phyloP scores from a whole-genome alignment of 1,139 yeast species.

The Sugiyamaella xylanicola region DNA sequence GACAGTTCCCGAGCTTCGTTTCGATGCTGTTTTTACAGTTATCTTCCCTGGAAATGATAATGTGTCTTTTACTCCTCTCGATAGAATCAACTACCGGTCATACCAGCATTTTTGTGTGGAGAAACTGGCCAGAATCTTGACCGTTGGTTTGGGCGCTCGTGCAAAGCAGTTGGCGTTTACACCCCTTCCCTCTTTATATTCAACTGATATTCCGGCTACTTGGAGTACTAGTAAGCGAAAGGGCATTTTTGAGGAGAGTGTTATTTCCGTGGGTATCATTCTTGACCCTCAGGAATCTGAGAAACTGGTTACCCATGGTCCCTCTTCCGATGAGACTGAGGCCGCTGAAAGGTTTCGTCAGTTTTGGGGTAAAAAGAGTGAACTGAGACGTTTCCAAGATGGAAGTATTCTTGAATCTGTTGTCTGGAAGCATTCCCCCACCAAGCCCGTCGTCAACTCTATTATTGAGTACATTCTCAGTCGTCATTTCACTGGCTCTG shows the following conservation, averaged over 20 bases:
- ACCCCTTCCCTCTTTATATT: slow-evolving; percentile 38
- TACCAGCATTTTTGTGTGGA: slow-evolving; percentile 63
- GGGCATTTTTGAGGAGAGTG: slow-evolving; percentile 44
- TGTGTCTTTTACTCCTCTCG: slow-evolving; percentile 49
- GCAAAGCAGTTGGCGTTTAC: slow-evolving; percentile 45
- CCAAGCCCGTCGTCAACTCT: slow-evolving; percentile 63
- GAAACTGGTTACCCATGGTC: slow-evolving; percentile 84
- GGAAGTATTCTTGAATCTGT: slow-evolving; percentile 89
- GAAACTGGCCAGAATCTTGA: slow-evolving; percentile 60
- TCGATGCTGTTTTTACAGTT: slow-evolving; percentile 62
- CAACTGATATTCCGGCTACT: slow-evolving; percentile 22
- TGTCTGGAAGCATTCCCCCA: slow-evolving; percentile 67
- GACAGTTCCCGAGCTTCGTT: slow-evolving; percentile 57
- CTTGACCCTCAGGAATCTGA: slow-evolving; percentile 78
- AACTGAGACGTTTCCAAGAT: slow-evolving; percentile 81
- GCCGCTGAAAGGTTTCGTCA: slow-evolving; percentile 67
- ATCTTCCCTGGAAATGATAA: slow-evolving; percentile 33
- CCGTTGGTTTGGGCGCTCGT: slow-evolving; percentile 70
- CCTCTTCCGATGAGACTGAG: slow-evolving; percentile 64
- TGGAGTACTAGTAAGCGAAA: slow-evolving; percentile 62
- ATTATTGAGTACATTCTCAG: slow-evolving; percentile 66
- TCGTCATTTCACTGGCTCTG: slow-evolving; percentile 52
- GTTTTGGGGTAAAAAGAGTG: slow-evolving; percentile 89
- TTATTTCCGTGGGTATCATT: slow-evolving; percentile 57
- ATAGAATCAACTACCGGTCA: slow-evolving; percentile 71